Base-by-base conservation (phyloP, 1,139 yeast species). In the Groenewaldozyma auringiensis region DNA sequence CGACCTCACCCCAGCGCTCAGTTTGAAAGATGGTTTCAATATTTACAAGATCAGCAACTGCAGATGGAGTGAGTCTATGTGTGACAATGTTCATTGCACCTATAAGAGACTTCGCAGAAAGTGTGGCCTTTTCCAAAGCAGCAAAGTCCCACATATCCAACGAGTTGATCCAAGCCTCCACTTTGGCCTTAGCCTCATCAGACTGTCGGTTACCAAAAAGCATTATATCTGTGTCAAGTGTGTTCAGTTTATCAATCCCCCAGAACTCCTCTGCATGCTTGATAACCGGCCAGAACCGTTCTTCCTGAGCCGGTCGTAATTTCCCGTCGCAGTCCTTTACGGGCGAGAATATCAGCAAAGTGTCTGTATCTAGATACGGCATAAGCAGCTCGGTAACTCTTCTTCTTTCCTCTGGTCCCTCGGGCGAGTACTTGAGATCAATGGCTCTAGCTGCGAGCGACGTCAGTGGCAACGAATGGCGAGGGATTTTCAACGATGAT, bases 1-100 rank as follows among this genome's bases (percentile, higher is more conserved):
- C 98, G 21, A 92, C 97, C 64, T 92, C 96, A 36, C 98, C 98
- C 98, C 98, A 92, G 59, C 81, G 76, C 36, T 78, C 79, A 22
- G 95, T 85, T 65, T 92, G 98, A 64, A 77, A 78, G 42, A 82
- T 80, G 4, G 83, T 82, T 62, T 92, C 98, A 57, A 92, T 70
- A 47, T 83, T 81, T 9, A 89, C 92, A 50, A 85, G 75, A 59
- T 78, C 79, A 1, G 92, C 81, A 31, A 89, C 74, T 50, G 87
- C 87, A 46, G 83, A 89, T 16, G 87, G 67, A 1, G 81, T 56
- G 44, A 62, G 64, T 53, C 53, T 61, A 56, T 57, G 60, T 45
- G 63, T 53, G 9, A 62, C 63, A 40, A 62, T 52, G 44, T 72
- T 66, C 65, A 66, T 60, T 34, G 59, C 67, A n/a, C 94, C 96